These are phyloP conservation scores for Aspergillus tamarii DNA, from an alignment of 2,329 filamentous ascomycete genomes.

Conservation along the genomic window DNA sequence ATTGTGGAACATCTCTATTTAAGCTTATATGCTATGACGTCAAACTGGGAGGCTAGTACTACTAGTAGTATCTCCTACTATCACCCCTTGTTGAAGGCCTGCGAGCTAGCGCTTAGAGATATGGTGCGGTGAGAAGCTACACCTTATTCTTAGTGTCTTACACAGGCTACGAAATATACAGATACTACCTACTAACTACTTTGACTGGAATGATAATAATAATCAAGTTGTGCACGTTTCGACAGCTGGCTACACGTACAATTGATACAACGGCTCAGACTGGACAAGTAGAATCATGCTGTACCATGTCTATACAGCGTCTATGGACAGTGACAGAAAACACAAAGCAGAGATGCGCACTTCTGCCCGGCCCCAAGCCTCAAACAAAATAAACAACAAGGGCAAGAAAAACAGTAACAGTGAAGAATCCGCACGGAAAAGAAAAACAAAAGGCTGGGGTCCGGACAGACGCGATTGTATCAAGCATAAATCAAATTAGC, in stretches of 20 bases:
- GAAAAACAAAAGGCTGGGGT: conserved; percentile 31
- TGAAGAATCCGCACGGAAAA: conserved; percentile 12
- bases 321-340: conserved; percentile 1
- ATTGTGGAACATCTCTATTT: background rate
- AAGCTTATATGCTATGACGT: too few species aligned
- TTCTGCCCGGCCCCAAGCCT: conserved; percentile 47
- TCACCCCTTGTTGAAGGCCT: too few species aligned
- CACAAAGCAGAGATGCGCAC: conserved; percentile 39
- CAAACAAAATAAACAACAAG: conserved; percentile 25
- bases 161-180: background rate
- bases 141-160: background rate
- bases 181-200: background rate
- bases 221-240: background rate
- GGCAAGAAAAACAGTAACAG: conserved; percentile 18
- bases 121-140: background rate
- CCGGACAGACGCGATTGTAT: conserved; percentile 53
- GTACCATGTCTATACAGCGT: conserved; percentile 2
- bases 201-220: background rate
- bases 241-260: background rate
- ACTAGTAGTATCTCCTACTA: too few species aligned
- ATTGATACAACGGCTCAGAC: background rate
- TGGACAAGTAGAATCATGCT: conserved; percentile 1
- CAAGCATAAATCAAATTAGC: conserved; percentile 41
- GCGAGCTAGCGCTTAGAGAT: background rate
- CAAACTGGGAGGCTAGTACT: too few species aligned